These are phyloP conservation scores for Theobroma cacao DNA, from an alignment of 345 rosid genomes.

Conservation along the genomic window DNA sequence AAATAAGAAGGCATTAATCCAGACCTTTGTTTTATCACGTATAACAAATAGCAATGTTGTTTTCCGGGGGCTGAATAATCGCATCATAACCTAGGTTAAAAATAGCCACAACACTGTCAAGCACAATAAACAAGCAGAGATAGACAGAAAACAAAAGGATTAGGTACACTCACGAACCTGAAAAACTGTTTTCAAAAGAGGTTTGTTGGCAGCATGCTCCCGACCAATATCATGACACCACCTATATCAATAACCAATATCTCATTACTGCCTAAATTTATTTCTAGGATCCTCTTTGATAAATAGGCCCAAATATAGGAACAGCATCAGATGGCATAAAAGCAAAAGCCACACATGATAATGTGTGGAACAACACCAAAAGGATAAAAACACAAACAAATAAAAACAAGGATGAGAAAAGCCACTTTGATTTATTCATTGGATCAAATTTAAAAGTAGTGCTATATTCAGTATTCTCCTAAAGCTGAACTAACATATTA, in stretches of 20 bases:
- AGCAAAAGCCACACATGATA: not conserved
- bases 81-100: slow-evolving; percentile 69
- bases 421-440: not conserved
- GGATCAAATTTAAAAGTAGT: not conserved
- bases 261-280: slow-evolving; percentile 15
- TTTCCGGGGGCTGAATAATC: slow-evolving; percentile 85
- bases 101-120: slow-evolving; percentile 15
- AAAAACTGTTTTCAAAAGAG: slow-evolving; percentile 84
- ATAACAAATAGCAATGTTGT: slow-evolving; percentile 85
- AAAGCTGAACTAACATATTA: not conserved
- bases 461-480: not conserved
- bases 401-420: not conserved
- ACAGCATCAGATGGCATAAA: not conserved
- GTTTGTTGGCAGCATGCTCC: slow-evolving; percentile 91
- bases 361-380: not conserved
- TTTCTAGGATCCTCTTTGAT: not conserved
- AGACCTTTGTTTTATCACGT: slow-evolving; percentile 86
- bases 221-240: slow-evolving; percentile 97
- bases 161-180: slow-evolving; percentile 41
- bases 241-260: slow-evolving; percentile 36
- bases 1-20: slow-evolving; percentile 9
- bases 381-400: not conserved
- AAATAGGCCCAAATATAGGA: not conserved
- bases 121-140: slow-evolving; percentile 10
- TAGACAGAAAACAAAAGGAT: not conserved